These are phyloP conservation scores for Pyrenopolyporus hunteri DNA, from an alignment of 495 filamentous ascomycete species.

Conservation along the genomic window DNA sequence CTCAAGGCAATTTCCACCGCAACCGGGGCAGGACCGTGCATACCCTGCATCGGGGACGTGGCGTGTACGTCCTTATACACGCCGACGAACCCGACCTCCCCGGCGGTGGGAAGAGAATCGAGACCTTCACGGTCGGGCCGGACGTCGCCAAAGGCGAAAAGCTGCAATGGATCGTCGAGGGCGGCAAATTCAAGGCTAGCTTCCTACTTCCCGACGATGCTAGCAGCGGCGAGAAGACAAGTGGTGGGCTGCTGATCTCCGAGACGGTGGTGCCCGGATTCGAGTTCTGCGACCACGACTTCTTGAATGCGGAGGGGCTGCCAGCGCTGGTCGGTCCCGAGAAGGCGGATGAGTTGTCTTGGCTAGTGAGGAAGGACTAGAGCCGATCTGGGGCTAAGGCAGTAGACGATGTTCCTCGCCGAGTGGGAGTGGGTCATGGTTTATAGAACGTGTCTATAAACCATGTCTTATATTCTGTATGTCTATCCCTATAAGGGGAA, in stretches of 20 bases:
- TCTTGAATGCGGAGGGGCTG: conserved; percentile 54
- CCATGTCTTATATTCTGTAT: background rate
- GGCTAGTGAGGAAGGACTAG: conserved; percentile 37
- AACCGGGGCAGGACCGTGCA: conserved; percentile 67
- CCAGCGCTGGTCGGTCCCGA: conserved; percentile 53
- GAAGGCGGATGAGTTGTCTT: conserved; percentile 55
- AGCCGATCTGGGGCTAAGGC: background rate
- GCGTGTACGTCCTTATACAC: conserved; percentile 67
- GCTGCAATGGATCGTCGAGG: conserved; percentile 72
- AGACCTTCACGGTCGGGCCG: conserved; percentile 63
- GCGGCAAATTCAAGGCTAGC: conserved; percentile 67
- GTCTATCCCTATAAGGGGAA: too few species aligned
- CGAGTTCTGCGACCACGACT: conserved; percentile 68
- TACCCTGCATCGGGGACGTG: conserved; percentile 54
- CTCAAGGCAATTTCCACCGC: conserved; percentile 61
- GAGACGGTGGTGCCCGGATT: conserved; percentile 73
- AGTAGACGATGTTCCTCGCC: background rate
- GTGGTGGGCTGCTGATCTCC: conserved; percentile 63
- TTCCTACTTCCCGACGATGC: conserved; percentile 60
- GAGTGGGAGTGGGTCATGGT: background rate
- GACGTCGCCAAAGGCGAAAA: conserved; percentile 61
- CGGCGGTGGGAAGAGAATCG: conserved; percentile 51
- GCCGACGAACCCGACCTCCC: conserved; percentile 33
- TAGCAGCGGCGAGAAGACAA: conserved; percentile 33
- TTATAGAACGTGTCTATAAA: background rate